Evolutionary conservation across 2,329 filamentous ascomycete species (phyloP), one percentile per base, ranked within the genome.

Genomic region (Diaporthe aspalathi): DNA sequence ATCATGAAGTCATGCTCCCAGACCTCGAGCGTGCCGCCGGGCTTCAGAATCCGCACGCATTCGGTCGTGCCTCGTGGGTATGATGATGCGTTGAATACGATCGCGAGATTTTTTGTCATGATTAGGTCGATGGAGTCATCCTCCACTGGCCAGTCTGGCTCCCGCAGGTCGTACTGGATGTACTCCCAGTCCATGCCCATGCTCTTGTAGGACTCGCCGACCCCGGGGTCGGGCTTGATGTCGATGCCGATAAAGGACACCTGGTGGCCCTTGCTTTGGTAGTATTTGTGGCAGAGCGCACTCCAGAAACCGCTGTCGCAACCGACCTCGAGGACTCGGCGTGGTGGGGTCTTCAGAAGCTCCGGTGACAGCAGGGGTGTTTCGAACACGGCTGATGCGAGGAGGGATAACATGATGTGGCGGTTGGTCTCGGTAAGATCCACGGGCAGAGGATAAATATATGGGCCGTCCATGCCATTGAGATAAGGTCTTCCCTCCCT

Each of bases 1-100:
- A 91, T 85, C n/a, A 87, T 83, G 78, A 88, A 85, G 78, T 91
- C 89, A 5, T 86, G 86, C 76, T 91, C 89, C 89, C 89, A 91
- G 45, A 91, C 82, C 75, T 92, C 91, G 29, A 92, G 78, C 6
- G 86, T 84, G 3, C 91, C 91, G 5, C 89, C 89, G 1, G 87
- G 86, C 74, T 84, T 87, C 29, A 92, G 81, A 22, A 92, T 82
- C 11, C 90, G 87, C 67, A 90, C 83, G 11, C 84, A 84, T 75
- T 92, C 90, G 74, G 85, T 83, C 35, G 43, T 29, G n/a, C 91
- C 85, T 52, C 90, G 83, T 76, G 91, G 89, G 77, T 91, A 91
- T 69, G 88, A 84, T 32, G 82, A 85, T 67, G 90, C 85, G 7
- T 86, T 83, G 76, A 91, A 91, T 1, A 45, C 62, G 16, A 68